phyloP scores from a whole-genome alignment of 176 grass and related monocot genomes.

The Ananas comosus region DNA sequence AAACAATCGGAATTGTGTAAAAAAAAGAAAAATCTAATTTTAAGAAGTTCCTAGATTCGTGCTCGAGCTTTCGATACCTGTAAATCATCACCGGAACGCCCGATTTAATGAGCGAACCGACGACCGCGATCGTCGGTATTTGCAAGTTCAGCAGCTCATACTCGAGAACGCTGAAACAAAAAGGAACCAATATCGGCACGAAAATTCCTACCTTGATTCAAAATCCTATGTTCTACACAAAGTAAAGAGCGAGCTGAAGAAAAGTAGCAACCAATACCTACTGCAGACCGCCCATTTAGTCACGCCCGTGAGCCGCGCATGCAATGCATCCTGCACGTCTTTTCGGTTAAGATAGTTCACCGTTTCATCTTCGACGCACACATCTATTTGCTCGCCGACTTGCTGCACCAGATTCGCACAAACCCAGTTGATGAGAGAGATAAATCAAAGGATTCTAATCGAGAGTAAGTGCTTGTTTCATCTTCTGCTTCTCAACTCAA shows the following conservation, averaged over 20 bases:
- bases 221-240: no score
- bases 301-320: conserved; percentile 62
- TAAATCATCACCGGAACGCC: conserved; percentile 79
- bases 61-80: conserved; percentile 43
- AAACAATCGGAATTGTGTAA: background rate
- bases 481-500: no score
- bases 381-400: conserved; percentile 58
- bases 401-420: conserved; percentile 20
- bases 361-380: conserved; percentile 95
- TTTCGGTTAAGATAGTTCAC: conserved; percentile 82
- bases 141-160: conserved; percentile 90
- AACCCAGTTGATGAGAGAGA: background rate
- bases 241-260: background rate
- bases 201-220: no score
- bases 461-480: no score
- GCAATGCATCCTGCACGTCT: conserved; percentile 69
- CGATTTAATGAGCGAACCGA: conserved; percentile 60
- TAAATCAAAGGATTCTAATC: background rate
- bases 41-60: background rate
- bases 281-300: conserved; percentile 83
- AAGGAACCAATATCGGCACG: background rate
- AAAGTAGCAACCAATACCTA: conserved; percentile 38
- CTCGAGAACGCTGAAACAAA: conserved; percentile 61
- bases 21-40: background rate
- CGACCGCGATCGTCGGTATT: conserved; percentile 66